These are phyloP conservation scores for Aureobasidium leucospermi DNA, from an alignment of 2,329 filamentous ascomycete genomes.

Conservation along the genomic window DNA sequence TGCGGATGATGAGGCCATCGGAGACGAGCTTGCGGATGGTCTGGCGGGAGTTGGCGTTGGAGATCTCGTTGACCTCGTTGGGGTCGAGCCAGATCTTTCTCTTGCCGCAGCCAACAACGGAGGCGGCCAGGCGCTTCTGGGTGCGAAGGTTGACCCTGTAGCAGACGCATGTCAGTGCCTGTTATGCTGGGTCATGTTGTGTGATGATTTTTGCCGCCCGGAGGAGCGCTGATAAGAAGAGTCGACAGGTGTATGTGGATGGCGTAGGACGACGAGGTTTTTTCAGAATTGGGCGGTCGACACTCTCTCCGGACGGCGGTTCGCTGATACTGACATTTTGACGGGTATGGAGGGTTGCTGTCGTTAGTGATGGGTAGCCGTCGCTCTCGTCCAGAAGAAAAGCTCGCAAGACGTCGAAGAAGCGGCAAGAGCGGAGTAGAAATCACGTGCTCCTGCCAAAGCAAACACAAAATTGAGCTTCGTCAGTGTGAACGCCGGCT, in stretches of 20 bases:
- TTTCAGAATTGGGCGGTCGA: slow-evolving; percentile 1
- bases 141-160: slow-evolving; percentile 97
- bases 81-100: slow-evolving; percentile 99
- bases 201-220: slow-evolving; percentile 12
- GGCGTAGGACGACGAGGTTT: slow-evolving; percentile 10
- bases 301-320: slow-evolving; percentile 12
- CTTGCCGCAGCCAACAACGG: slow-evolving; percentile 98
- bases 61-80: slow-evolving; percentile 98
- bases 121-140: slow-evolving; percentile 99
- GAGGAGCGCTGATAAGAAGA: slow-evolving; percentile 5
- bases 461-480: neutral
- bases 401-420: slow-evolving; percentile 7
- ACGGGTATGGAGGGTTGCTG: slow-evolving; percentile 13
- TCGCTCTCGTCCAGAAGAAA: slow-evolving; percentile 13
- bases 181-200: slow-evolving; percentile 7
- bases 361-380: slow-evolving; percentile 13
- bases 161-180: slow-evolving; percentile 15
- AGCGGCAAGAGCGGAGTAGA: neutral
- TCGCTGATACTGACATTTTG: slow-evolving; percentile 14
- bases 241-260: neutral
- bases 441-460: neutral
- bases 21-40: slow-evolving; percentile 98
- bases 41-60: slow-evolving; percentile 99
- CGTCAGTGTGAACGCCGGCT: neutral
- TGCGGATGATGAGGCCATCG: slow-evolving; percentile 99